Evolutionary conservation across 306 rosid species (phyloP).

Genomic region (Medicago ruthenica): DNA sequence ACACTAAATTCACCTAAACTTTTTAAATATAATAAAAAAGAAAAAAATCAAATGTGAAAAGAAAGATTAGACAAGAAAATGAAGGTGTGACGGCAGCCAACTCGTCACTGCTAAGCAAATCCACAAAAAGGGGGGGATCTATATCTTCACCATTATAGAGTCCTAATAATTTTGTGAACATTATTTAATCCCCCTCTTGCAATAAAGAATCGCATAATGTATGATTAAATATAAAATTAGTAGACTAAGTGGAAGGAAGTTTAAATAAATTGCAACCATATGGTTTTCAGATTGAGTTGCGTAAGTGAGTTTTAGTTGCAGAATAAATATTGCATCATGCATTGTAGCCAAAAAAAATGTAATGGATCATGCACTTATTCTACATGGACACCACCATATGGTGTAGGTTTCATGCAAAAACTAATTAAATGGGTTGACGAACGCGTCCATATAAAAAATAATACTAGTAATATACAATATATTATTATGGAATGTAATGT

Average conservation of each 20-base stretch:
- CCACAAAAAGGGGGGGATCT: background rate
- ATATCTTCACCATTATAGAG: background rate
- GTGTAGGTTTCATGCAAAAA: constrained; percentile 20
- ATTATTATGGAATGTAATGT: background rate
- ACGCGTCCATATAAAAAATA: background rate
- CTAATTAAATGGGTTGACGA: background rate
- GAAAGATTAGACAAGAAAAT: background rate
- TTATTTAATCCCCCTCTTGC: constrained; percentile 20
- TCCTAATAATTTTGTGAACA: constrained; percentile 1
- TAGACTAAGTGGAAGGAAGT: background rate
- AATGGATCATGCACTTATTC: constrained; percentile 18
- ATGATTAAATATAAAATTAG: background rate
- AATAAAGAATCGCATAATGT: constrained; percentile 32
- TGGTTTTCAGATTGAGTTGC: constrained; percentile 26
- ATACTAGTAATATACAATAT: too few relatives aligned
- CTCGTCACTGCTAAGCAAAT: background rate
- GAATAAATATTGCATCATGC: constrained; percentile 6
- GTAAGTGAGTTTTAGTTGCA: constrained; percentile 20
- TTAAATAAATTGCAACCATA: constrained; percentile 10
- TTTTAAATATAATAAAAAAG: too few relatives aligned
- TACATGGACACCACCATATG: background rate
- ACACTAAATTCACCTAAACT: too few relatives aligned
- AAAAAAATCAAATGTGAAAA: too few relatives aligned
- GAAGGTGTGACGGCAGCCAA: background rate
- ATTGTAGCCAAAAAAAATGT: too few relatives aligned